These are phyloP conservation scores for Eutrema yunnanense DNA, from an alignment of 345 rosid genomes.

Conservation along the genomic window DNA sequence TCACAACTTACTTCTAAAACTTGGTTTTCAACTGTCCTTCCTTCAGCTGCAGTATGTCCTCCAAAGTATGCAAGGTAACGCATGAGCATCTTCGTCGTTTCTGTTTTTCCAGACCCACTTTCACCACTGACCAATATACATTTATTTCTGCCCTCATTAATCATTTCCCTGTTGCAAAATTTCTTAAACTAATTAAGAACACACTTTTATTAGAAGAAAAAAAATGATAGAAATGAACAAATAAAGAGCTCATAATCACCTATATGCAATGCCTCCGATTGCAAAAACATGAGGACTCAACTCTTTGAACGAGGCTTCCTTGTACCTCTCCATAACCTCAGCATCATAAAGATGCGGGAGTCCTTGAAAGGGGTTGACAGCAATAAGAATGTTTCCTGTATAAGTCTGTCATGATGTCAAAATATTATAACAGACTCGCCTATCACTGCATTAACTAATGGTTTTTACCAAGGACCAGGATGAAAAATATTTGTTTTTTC, in stretches of 20 bases:
- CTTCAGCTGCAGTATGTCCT: slow-evolving; percentile 60
- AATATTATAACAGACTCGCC: slow-evolving; percentile 34
- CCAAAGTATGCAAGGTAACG: slow-evolving; percentile 83
- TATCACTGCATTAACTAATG: slow-evolving; percentile 19
- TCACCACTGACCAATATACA: slow-evolving; percentile 93
- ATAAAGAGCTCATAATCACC: slow-evolving; percentile 37
- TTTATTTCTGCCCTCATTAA: slow-evolving; percentile 67
- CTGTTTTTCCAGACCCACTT: slow-evolving; percentile 97
- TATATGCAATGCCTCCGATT: slow-evolving; percentile 70
- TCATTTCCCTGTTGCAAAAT: slow-evolving; percentile 58
- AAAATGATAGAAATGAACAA: background rate
- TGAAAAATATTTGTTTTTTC: slow-evolving; percentile 4
- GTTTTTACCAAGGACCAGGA: slow-evolving; percentile 22
- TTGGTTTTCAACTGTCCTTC: slow-evolving; percentile 71
- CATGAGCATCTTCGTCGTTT: slow-evolving; percentile 94
- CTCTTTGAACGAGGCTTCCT: slow-evolving; percentile 49
- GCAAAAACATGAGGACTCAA: slow-evolving; percentile 81
- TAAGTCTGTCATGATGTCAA: slow-evolving; percentile 70
- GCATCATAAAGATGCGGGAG: slow-evolving; percentile 51
- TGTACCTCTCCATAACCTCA: slow-evolving; percentile 57
- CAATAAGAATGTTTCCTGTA: slow-evolving; percentile 83
- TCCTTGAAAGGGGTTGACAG: slow-evolving; percentile 88
- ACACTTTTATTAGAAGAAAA: background rate
- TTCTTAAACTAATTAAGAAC: slow-evolving; percentile 13
- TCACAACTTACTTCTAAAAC: slow-evolving; percentile 66